Base-by-base conservation (phyloP, 495 filamentous ascomycete species). In the Hypoxylon perforatum region DNA sequence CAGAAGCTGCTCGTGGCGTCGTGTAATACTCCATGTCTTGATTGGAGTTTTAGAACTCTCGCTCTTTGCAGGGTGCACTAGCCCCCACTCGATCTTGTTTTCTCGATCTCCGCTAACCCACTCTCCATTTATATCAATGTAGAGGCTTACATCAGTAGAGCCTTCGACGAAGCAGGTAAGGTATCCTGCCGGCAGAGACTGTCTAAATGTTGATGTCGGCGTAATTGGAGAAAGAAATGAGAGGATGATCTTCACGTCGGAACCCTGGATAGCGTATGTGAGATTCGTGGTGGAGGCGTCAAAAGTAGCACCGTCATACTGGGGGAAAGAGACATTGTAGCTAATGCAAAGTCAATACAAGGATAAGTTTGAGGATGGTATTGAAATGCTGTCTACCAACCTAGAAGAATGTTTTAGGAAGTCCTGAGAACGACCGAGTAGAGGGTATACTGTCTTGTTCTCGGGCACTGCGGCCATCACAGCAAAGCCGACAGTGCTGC, bases 171-270 rank as follows among this genome's bases (percentile, higher is more conserved):
- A 77, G 33, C 96, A 84, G 8, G 88, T 90, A 41, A 97, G 57
- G 72, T 98, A 98, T 38, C 90, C 89, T 12, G 93, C 94, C 23
- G 94, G 94, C 38, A 98, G 88, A 23, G 92, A 90, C 82, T 98
- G 94, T 68, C 93, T 87, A 62, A 97, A 79, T 52, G 93, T 97
- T 56, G 94, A 97, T 3, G 92, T 92, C 3, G 93, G 92, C 0
- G 94, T 98, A 45, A 98, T 92, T 4, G 94, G 94, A 19, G 93
- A 97, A 36, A 97, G 83, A 77, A 97, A 97, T 1, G 93, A 94
- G 19, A 97, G 83, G 2, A 86, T 87, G 54, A 98, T 76, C 55
- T 88, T 85, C 14, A 85, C 74, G 5, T 74, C 70, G 4, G 85
- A 80, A 4, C 81, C 79, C 3, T 82, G 81, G 39, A 98, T 87